Percentiles rank a stretch among this genome's conserved stretches.
These are phyloP conservation scores for Jimgerdemannia flammicorona DNA, from an alignment of 192 early-diverging fungal genomes.

Conservation along the genomic window DNA sequence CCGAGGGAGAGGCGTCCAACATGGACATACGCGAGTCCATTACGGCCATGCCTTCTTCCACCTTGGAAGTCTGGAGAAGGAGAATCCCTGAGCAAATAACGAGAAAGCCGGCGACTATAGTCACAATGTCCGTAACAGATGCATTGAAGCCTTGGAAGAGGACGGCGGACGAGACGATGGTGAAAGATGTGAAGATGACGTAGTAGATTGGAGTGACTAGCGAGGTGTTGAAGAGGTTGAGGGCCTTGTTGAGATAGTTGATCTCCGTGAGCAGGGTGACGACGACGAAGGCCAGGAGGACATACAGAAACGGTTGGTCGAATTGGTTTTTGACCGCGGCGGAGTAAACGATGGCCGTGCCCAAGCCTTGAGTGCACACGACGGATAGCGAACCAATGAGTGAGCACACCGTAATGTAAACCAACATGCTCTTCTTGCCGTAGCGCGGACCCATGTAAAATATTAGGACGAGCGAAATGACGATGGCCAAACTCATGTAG, in stretches of 20 bases:
- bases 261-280: slow-evolving; percentile 84
- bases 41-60: not conserved
- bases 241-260: slow-evolving; percentile 95
- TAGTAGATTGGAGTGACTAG: slow-evolving; percentile 90
- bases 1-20: not conserved
- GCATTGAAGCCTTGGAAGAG: slow-evolving; percentile 82
- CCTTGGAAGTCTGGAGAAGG: not conserved
- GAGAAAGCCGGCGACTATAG: slow-evolving; percentile 80
- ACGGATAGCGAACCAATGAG: slow-evolving; percentile 87
- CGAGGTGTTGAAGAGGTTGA: slow-evolving; percentile 89
- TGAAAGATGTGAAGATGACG: slow-evolving; percentile 91
- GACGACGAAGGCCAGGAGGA: slow-evolving; percentile 74
- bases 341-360: slow-evolving; percentile 83
- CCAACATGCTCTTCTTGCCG: slow-evolving; percentile 77
- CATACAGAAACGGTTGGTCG: slow-evolving; percentile 74
- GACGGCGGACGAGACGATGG: slow-evolving; percentile 85
- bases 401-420: slow-evolving; percentile 91
- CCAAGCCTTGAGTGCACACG: slow-evolving; percentile 84
- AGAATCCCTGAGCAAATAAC: slow-evolving; percentile 64
- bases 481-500: slow-evolving; percentile 63
- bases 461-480: slow-evolving; percentile 63
- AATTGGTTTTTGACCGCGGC: slow-evolving; percentile 85
- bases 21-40: not conserved
- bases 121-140: slow-evolving; percentile 66
- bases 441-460: slow-evolving; percentile 70